phyloP scores from a whole-genome alignment of 2,329 filamentous ascomycete genomes.

The Aspergillus awamori region DNA sequence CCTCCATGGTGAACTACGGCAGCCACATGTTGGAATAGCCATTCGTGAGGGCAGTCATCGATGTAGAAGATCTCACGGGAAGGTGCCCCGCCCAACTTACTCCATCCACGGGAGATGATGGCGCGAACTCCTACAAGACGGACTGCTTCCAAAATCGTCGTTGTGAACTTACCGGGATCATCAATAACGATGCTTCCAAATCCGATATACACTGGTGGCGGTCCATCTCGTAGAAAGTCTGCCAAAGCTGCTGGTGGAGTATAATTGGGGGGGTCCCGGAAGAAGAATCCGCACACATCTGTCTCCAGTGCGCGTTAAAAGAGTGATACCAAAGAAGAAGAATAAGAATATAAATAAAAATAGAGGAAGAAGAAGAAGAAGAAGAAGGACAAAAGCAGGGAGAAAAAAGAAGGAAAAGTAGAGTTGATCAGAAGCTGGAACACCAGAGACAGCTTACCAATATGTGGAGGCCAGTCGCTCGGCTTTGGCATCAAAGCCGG shows the following conservation, averaged over 20 bases:
- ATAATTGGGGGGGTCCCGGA: conserved; percentile 39
- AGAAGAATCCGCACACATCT: conserved; percentile 52
- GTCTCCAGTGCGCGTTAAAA: not conserved
- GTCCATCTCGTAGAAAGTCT: conserved; percentile 50
- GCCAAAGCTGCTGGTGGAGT: conserved; percentile 44
- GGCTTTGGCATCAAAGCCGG: conserved; percentile 46
- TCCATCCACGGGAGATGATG: conserved; percentile 59
- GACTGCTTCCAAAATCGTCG: conserved; percentile 52
- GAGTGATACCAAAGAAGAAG: not conserved
- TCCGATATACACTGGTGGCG: conserved; percentile 58
- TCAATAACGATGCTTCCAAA: conserved; percentile 61
- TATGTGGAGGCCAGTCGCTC: conserved; percentile 42
- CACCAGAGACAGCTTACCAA: conserved; percentile 22
- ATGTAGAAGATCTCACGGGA: conserved; percentile 51
- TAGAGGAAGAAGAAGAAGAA: too few relatives aligned
- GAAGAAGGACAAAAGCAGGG: too few relatives aligned
- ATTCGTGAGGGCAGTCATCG: conserved; percentile 60
- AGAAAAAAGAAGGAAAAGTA: too few relatives aligned
- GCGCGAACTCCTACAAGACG: conserved; percentile 52
- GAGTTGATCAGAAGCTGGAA: too few relatives aligned
- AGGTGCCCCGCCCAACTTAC: conserved; percentile 44
- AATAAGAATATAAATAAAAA: too few relatives aligned
- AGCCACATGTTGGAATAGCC: conserved; percentile 59
- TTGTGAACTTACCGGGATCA: conserved; percentile 48
- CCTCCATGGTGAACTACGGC: conserved; percentile 65